Base-by-base conservation (phyloP, 345 rosid species). In the Aquilaria yunnanensis region DNA sequence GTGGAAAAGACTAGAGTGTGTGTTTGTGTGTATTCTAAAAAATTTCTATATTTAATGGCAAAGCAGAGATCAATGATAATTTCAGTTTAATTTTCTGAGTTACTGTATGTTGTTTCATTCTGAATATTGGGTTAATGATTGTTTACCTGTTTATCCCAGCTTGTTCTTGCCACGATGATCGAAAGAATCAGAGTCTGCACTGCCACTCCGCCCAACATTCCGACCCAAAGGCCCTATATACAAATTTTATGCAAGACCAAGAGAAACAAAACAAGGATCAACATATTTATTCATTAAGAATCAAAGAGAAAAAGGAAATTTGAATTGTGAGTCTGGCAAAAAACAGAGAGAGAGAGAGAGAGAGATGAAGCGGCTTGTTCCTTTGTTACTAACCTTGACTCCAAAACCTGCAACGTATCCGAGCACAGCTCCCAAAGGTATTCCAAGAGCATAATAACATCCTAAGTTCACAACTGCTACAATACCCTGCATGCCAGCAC, bases 371-470 rank as follows among this genome's bases (percentile, higher is more conserved):
- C 1, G 43, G 4, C 43, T 37, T 37, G 43, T 3, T 37, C 7
- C 23, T 2, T 37, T 37, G 7, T 37, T 12, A 37, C 57, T 53
- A 34, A 77, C 78, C 78, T 65, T 51, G 1, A 74, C 72, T 62
- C 59, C 55, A 10, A 67, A 50, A 33, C 64, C n/a, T 4, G 67
- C 65, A 47, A 41, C 63, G 37, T 71, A 69, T 37, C 68, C 74
- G 4, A 78, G 82, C 33, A 78, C 1, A 51, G 60, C n/a, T 12
- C 79, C 77, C 0, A 64, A 10, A 2, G 86, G 83, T 12, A 85
- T 14, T 47, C 88, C 91, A 32, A 80, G 43, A 41, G 58, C 61
- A 57, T 81, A 81, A 61, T 81, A 83, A 68, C 85, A 66, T 14
- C 69, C 60, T 14, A 81, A 34, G 64, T 85, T 83, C 14, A 85